phyloP scores from a whole-genome alignment of 2,329 filamentous ascomycete genomes.

The Paracorniculantispora psalliotae region DNA sequence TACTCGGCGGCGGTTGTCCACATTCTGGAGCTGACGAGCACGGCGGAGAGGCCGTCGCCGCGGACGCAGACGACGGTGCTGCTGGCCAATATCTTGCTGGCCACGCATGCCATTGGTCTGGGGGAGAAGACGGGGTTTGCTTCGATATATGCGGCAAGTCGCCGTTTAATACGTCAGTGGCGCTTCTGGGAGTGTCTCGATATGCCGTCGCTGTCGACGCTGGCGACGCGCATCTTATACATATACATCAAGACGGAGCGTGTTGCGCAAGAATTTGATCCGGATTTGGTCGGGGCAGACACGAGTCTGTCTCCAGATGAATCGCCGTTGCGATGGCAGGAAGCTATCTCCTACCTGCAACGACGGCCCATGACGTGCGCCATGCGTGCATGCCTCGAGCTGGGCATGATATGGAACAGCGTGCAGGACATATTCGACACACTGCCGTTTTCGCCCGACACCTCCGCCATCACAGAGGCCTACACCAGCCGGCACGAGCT shows the following conservation, averaged over 20 bases:
- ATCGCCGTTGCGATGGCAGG: not conserved
- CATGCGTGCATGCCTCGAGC: not conserved
- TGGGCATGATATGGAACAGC: slow-evolving; percentile 3
- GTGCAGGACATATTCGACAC: not conserved
- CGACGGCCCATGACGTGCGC: not conserved
- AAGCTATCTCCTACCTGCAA: not conserved
- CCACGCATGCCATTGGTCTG: not conserved
- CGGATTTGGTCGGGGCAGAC: not conserved
- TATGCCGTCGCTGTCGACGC: not conserved
- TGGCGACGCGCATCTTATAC: not conserved
- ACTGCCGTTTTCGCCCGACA: not conserved
- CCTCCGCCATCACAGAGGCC: not conserved
- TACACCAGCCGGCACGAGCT: not conserved
- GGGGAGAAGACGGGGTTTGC: not conserved
- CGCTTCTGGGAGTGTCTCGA: not conserved
- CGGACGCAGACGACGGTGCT: not conserved
- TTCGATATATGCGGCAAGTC: not conserved
- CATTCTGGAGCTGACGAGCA: not conserved
- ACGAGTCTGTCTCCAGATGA: not conserved
- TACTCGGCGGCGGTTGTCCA: not conserved
- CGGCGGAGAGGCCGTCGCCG: not conserved
- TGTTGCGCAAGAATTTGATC: not conserved
- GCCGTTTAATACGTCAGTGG: not conserved
- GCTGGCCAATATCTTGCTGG: not conserved
- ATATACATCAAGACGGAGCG: not conserved